Base-by-base conservation (phyloP, 2,329 filamentous ascomycete species). In the Sarocladium strictum region DNA sequence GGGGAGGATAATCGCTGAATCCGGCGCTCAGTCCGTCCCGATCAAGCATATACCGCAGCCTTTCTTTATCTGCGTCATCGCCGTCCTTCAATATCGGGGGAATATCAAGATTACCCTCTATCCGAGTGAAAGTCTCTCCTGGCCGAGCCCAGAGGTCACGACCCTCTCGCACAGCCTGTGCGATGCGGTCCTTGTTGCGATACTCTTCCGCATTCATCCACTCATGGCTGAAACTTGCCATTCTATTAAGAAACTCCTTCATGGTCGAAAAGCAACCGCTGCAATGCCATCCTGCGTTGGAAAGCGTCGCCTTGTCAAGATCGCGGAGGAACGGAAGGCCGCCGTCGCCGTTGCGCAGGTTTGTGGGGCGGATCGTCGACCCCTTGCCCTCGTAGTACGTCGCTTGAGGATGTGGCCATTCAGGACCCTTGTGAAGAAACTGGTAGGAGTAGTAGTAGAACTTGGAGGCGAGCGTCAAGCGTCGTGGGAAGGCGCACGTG, bases 361-460 rank as follows among this genome's bases (percentile, higher is more conserved):
- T 74, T 24, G 73, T 73, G 0, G 82, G 83, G 19, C 68, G 64
- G 45, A 85, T 68, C 6, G 83, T 85, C 17, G 61, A 54, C 21
- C 47, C 27, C n/a, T 49, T 60, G 56, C 61, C 68, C 45, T 61
- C 59, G 63, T 77, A 85, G 54, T 73, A 75, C 2, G 81, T 85
- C 2, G 81, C 83, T 63, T 85, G 80, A 1, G 83, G 82, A 55
- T 84, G 80, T 7, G 69, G 64, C 81, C 81, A 85, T 32, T 70
- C 67, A 1, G 64, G 58, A 0, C 68, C 68, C 1, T 54, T 53
- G 53, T 69, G 67, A 2, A 76, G 69, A 64, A 75, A 80, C 62
- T 83, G 77, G 64, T 80, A 83, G 56, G 74, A 76, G 65, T 83
- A 83, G 62, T 81, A 81, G 67, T 80, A 82, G 61, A 81, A 79